phyloP scores from a whole-genome alignment of 208 protist genomes.

The Trypanosoma brucei region DNA sequence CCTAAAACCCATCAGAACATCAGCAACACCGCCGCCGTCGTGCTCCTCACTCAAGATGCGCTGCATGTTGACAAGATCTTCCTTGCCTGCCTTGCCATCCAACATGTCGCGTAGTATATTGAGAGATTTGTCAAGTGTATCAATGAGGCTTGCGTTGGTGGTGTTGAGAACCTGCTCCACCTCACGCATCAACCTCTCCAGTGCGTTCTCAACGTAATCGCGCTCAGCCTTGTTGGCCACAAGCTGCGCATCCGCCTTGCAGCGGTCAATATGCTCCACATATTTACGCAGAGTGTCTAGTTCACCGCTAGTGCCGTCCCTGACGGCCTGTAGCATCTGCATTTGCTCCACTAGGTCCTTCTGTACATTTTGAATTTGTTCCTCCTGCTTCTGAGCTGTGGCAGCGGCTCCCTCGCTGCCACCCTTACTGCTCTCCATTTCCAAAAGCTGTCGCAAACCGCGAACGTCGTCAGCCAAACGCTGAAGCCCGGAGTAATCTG shows the following conservation, averaged over 20 bases:
- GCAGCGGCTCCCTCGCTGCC: conserved; percentile 15
- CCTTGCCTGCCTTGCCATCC: conserved; percentile 82
- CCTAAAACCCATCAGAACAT: conserved; percentile 81
- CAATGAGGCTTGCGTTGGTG: conserved; percentile 87
- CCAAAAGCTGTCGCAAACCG: conserved; percentile 49
- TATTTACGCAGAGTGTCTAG: conserved; percentile 46
- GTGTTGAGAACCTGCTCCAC: conserved; percentile 91
- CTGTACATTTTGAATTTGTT: conserved; percentile 61
- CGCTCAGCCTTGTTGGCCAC: conserved; percentile 90
- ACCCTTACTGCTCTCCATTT: conserved; percentile 25
- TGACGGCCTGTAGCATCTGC: conserved; percentile 20
- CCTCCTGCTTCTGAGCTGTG: conserved; percentile 23
- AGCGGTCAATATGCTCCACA: conserved; percentile 72
- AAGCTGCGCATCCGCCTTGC: conserved; percentile 83
- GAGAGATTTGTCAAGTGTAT: conserved; percentile 87
- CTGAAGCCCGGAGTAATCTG: conserved; percentile 54
- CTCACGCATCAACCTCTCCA: conserved; percentile 89
- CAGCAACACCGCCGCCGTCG: conserved; percentile 34
- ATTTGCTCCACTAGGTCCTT: conserved; percentile 46
- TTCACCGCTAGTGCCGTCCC: conserved; percentile 35
- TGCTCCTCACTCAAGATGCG: conserved; percentile 52
- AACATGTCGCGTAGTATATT: conserved; percentile 90
- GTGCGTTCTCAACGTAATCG: conserved; percentile 89
- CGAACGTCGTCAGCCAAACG: conserved; percentile 69
- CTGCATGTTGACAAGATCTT: conserved; percentile 75